phyloP scores from a whole-genome alignment of 1,284 basidiomycete genomes.

The Ganoderma lucidum region DNA sequence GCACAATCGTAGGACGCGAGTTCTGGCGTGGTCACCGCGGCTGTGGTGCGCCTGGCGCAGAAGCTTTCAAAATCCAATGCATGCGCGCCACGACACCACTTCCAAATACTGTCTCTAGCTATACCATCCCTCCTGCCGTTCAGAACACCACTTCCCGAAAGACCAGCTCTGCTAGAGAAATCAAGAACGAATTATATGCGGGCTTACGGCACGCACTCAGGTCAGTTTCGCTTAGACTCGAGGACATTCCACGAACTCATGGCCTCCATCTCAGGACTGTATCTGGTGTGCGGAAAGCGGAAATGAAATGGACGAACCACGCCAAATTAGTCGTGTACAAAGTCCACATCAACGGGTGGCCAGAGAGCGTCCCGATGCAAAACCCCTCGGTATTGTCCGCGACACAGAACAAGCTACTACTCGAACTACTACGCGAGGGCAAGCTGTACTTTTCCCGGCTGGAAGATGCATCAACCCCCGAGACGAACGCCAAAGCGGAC shows the following conservation, averaged over 20 bases:
- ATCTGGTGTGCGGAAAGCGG: slow-evolving; percentile 66
- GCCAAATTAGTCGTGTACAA: slow-evolving; percentile 60
- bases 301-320: slow-evolving; percentile 79
- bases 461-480: neutral
- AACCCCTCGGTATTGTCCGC: slow-evolving; percentile 67
- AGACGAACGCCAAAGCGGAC: neutral
- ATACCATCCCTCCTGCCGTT: neutral
- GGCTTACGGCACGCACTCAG: slow-evolving; percentile 59
- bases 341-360: slow-evolving; percentile 71
- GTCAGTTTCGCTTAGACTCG: slow-evolving; percentile 42
- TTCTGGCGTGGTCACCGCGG: slow-evolving; percentile 68
- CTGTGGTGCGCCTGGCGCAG: slow-evolving; percentile 64
- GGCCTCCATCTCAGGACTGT: slow-evolving; percentile 46
- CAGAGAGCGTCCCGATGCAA: slow-evolving; percentile 57
- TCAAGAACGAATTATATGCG: slow-evolving; percentile 63
- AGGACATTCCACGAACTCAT: neutral
- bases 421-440: slow-evolving; percentile 57
- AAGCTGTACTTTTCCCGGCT: slow-evolving; percentile 50
- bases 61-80: slow-evolving; percentile 60
- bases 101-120: neutral
- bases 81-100: slow-evolving; percentile 20
- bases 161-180: slow-evolving; percentile 46
- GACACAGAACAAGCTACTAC: slow-evolving; percentile 58
- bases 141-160: slow-evolving; percentile 28
- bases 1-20: slow-evolving; percentile 62